Conservation (phyloP, 164 flowering plant species). For the Annona cherimola region DNA sequence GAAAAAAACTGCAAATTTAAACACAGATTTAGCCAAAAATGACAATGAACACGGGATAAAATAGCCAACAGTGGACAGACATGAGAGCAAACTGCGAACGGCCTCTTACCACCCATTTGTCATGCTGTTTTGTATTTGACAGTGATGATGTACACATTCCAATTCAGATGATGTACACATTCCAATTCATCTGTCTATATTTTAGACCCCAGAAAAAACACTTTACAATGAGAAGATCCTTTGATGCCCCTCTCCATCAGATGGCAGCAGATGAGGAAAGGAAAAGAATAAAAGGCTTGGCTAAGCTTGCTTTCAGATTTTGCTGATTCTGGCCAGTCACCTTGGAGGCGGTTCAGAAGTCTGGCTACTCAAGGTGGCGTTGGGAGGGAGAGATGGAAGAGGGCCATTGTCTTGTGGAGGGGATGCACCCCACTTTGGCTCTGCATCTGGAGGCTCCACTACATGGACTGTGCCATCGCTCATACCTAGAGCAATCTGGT, state of each 20-base stretch:
- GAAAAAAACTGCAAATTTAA: too few relatives aligned
- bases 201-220: neutral
- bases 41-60: too few relatives aligned
- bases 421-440: slow-evolving; percentile 54
- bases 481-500: slow-evolving; percentile 69
- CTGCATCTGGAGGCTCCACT: slow-evolving; percentile 53
- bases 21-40: too few relatives aligned
- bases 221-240: neutral
- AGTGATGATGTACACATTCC: slow-evolving; percentile 2
- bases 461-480: slow-evolving; percentile 66
- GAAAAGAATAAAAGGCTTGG: too few relatives aligned
- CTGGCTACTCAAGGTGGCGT: slow-evolving; percentile 54
- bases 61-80: neutral
- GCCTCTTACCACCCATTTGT: neutral
- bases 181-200: neutral
- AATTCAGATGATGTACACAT: neutral
- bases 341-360: slow-evolving; percentile 43
- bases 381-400: slow-evolving; percentile 31
- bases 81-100: neutral
- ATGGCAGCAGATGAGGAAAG: slow-evolving; percentile 10
- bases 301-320: neutral
- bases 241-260: slow-evolving; percentile 1
- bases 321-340: neutral
- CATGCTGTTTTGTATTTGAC: slow-evolving; percentile 2
- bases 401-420: slow-evolving; percentile 51